phyloP scores from a whole-genome alignment of 257 asterid species.

The Prunella vulgaris region DNA sequence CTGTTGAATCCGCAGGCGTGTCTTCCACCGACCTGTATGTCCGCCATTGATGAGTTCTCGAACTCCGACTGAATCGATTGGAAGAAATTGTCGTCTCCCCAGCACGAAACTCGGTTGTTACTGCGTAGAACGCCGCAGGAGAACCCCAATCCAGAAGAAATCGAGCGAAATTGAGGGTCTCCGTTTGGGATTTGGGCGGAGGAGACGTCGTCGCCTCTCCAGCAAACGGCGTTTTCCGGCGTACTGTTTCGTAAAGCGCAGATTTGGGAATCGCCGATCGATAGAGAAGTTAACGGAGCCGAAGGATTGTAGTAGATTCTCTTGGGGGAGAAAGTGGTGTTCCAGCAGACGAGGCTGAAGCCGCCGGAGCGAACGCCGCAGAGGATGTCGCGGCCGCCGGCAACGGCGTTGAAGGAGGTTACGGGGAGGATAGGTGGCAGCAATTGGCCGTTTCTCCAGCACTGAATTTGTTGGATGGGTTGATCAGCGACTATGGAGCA shows the following conservation, averaged over 20 bases:
- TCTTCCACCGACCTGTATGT: slow-evolving; percentile 55
- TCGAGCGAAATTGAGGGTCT: slow-evolving; percentile 26
- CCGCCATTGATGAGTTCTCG: slow-evolving; percentile 46
- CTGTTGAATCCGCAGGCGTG: slow-evolving; percentile 67
- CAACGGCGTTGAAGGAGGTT: slow-evolving; percentile 66
- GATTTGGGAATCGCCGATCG: slow-evolving; percentile 66
- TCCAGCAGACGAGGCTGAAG: slow-evolving; percentile 63
- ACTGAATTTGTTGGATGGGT: slow-evolving; percentile 57
- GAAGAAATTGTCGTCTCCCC: slow-evolving; percentile 49
- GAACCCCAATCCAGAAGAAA: slow-evolving; percentile 73
- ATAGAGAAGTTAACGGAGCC: slow-evolving; percentile 36
- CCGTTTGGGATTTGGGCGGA: slow-evolving; percentile 9
- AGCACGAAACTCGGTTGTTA: slow-evolving; percentile 44
- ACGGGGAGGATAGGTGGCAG: slow-evolving; percentile 33
- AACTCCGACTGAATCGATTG: slow-evolving; percentile 42
- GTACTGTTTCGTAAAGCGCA: slow-evolving; percentile 45
- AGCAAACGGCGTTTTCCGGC: slow-evolving; percentile 41
- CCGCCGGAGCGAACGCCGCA: slow-evolving; percentile 84
- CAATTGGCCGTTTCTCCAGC: slow-evolving; percentile 51
- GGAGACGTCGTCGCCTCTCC: slow-evolving; percentile 46
- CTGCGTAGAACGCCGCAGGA: slow-evolving; percentile 57
- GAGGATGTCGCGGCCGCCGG: slow-evolving; percentile 67
- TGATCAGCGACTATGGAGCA: slow-evolving; percentile 59
- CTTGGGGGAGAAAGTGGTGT: slow-evolving; percentile 43
- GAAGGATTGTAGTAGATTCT: slow-evolving; percentile 45